Evolutionary conservation across 331 rosid species (phyloP), one percentile per base, ranked within the genome.

Genomic region (Malus hybrid): DNA sequence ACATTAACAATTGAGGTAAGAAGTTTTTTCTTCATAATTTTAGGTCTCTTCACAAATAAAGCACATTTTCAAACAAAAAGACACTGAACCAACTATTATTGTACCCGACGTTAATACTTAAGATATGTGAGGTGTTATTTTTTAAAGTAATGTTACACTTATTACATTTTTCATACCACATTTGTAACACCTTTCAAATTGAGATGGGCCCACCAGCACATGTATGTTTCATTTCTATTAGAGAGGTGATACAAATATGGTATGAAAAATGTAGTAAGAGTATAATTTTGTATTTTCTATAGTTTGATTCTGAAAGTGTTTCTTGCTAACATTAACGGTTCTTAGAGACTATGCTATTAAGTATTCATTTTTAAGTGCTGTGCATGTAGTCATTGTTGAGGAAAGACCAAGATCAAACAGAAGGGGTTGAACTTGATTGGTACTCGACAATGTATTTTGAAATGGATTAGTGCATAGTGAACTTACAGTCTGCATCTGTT

Each of bases 401-500:
- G 58, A 52, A 52, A 18, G 58, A 52, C 10, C 22, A 52, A 18
- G 58, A 52, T 52, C 58, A 52, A 18, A 52, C 58, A 52, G 2
- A 52, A 3, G 58, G 58, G 58, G 20, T 18, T 52, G 48, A 42
- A 42, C 48, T 42, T 42, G 58, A 52, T 52, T 18, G 58, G 58
- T 52, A 57, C 14, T 57, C 5, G 11, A 20, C 1, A 57, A 6
- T 10, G 28, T 58, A 57, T 5, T 20, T 58, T 8, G 52, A 26
- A n/a, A 34, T 6, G 62, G 12, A 30, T 57, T 36, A 61, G 70
- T 28, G 70, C 61, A 18, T 13, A n/a, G 72, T 68, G 18, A 50
- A 76, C 98, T 95, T 90, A 95, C 99, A 95, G 79, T 95, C 98
- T 64, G 91, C 92, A 80, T 92, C 99, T 62, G 99, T 92, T 81